Conservation (phyloP, 257 asterid genomes). For the Sherardia arvensis region DNA sequence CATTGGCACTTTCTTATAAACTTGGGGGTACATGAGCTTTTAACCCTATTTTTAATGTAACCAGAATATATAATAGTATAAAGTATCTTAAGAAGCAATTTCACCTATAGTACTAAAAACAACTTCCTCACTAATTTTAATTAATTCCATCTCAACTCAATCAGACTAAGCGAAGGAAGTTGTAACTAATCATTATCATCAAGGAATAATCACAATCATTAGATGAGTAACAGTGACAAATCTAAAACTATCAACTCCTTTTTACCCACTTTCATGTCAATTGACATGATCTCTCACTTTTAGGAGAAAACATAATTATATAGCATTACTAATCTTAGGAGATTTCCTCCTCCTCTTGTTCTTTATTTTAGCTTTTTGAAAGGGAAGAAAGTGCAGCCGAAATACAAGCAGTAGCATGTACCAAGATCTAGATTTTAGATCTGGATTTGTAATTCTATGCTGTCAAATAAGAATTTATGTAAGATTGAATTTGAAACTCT, state of each 20-base stretch:
- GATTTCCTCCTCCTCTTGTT: background rate
- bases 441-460: too few species aligned
- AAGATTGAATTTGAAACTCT: too few species aligned
- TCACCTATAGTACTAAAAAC: background rate
- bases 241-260: background rate
- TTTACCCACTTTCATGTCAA: background rate
- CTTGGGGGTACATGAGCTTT: too few species aligned
- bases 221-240: background rate
- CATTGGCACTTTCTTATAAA: too few species aligned
- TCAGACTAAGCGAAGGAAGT: background rate
- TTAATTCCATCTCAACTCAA: background rate
- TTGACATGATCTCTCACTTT: background rate
- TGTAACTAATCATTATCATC: background rate
- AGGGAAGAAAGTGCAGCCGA: background rate
- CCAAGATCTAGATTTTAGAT: too few species aligned
- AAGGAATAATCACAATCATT: constrained; percentile 1
- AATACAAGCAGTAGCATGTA: background rate
- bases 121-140: background rate
- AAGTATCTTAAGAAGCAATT: background rate
- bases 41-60: too few species aligned
- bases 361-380: background rate
- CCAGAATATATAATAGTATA: too few species aligned
- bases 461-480: too few species aligned
- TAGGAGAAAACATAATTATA: too few species aligned
- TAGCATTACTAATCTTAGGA: too few species aligned